Base-by-base conservation (phyloP, 106 monocot genomes). In the Dactylorhiza incarnata region DNA sequence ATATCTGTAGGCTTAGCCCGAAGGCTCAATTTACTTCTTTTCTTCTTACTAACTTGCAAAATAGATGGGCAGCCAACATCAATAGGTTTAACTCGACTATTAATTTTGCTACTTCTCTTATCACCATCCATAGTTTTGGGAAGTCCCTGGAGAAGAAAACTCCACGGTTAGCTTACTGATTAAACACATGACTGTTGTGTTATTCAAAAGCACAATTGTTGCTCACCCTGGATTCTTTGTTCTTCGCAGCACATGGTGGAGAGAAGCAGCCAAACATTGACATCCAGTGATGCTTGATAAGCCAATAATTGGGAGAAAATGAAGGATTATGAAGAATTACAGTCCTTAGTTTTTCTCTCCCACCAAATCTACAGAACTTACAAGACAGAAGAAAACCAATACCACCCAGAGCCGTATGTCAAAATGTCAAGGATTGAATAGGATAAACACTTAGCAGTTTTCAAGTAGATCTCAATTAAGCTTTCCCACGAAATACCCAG, bases 241-340 rank as follows among this genome's bases (percentile, higher is more conserved):
- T 91, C 86, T 80, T 88, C 25, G 79, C 83, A 59, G 67, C 45
- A 44, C 81, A 81, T 15, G 91, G 75, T 16, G 76, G 47, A 67
- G 84, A 55, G 79, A 88, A 91, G 77, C 94, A 94, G 45, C 56
- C 62, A 61, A 94, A 75, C 77, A 29, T 88, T 47, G 83, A 66
- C 90, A 91, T 90, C 52, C 52, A 45, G n/a, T 12, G 48, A n/a
- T 17, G 12, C 24, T 15, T 14, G 29, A 12, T 4, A 50, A 68
- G 58, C 3, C 5, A 20, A 56, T 16, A 4, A 56, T 0, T 56
- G 56, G 8, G 1, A 56, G 19, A 19, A 6, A 56, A 56, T n/a
- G 6, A 5, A 20, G 19, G 56, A 19, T n/a, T n/a, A 6, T 56
- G 19, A 56, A 19, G 56, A 19, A n/a, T 56, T 56, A 4, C 56